Conservation (phyloP, 108 stramenopile genomes). For the Fistulifera solaris region DNA sequence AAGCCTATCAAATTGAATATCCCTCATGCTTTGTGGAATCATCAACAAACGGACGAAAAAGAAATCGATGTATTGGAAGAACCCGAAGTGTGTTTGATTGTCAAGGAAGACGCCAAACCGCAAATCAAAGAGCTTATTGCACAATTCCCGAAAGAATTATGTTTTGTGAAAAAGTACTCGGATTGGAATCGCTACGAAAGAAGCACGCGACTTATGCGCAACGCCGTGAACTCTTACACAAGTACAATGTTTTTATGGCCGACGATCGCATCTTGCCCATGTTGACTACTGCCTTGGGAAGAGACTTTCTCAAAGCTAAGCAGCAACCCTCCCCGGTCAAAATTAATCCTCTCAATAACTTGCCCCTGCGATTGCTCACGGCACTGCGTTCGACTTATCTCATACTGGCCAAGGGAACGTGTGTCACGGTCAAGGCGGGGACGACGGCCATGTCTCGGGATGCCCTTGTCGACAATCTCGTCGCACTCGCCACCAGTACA, state of each 20-base stretch:
- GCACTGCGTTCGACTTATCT: constrained; percentile 67
- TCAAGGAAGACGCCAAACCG: constrained; percentile 85
- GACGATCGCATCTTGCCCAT: constrained; percentile 95
- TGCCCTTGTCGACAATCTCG: constrained; percentile 64
- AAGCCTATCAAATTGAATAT: constrained; percentile 66
- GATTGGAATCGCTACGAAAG: constrained; percentile 63
- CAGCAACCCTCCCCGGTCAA: constrained; percentile 82
- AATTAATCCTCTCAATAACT: constrained; percentile 55
- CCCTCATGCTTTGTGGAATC: constrained; percentile 57
- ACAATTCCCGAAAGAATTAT: constrained; percentile 60
- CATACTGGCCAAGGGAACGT: constrained; percentile 68
- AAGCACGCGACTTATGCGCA: constrained; percentile 74
- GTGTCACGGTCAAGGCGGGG: constrained; percentile 72
- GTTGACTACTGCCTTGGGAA: constrained; percentile 83
- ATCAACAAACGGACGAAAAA: constrained; percentile 13
- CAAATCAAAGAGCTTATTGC: constrained; percentile 74
- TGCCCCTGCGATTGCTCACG: constrained; percentile 54
- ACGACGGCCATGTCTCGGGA: constrained; percentile 64
- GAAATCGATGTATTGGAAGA: constrained; percentile 38
- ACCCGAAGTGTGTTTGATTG: constrained; percentile 81
- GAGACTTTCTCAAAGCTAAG: constrained; percentile 81
- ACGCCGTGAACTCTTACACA: constrained; percentile 55
- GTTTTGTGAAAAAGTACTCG: constrained; percentile 79
- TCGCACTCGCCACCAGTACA: constrained; percentile 38
- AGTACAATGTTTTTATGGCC: constrained; percentile 84